Evolutionary conservation across 306 rosid genomes (phyloP).

Genomic region (Cicer arietinum): DNA sequence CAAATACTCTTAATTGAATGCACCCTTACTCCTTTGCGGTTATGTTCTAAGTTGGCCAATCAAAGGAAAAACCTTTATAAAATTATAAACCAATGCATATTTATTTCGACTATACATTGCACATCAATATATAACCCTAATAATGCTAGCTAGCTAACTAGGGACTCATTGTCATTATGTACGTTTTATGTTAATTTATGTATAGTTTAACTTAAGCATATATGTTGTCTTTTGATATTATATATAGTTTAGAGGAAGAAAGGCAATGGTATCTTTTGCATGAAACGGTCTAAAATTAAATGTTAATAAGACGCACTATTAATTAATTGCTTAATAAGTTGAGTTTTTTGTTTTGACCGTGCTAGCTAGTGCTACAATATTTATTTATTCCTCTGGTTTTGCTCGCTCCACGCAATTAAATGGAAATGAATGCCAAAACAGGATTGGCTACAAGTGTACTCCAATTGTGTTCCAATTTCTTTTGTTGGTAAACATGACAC

Average conservation of each 20-base stretch:
- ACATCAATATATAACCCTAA: slow-evolving; percentile 14
- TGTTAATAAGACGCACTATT: slow-evolving; percentile 38
- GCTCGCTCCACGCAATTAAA: slow-evolving; percentile 28
- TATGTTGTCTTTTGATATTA: slow-evolving; percentile 16
- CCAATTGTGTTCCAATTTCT: background rate
- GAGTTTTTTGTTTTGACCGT: slow-evolving; percentile 43
- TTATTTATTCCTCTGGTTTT: slow-evolving; percentile 36
- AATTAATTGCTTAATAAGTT: background rate
- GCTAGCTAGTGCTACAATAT: slow-evolving; percentile 43
- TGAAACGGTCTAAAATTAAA: slow-evolving; percentile 8
- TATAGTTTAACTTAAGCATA: slow-evolving; percentile 18
- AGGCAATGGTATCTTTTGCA: slow-evolving; percentile 46
- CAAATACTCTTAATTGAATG: slow-evolving; percentile 32
- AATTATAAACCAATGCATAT: slow-evolving; percentile 8
- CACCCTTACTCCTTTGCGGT: slow-evolving; percentile 31
- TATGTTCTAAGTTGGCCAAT: slow-evolving; percentile 50
- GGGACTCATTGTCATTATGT: slow-evolving; percentile 36
- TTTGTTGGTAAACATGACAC: too few species aligned
- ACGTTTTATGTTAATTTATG: slow-evolving; percentile 17
- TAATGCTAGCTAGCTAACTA: slow-evolving; percentile 32
- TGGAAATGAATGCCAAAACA: background rate
- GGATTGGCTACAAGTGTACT: background rate
- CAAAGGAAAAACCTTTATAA: slow-evolving; percentile 24
- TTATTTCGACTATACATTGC: slow-evolving; percentile 13
- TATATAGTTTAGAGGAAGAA: slow-evolving; percentile 21